These are phyloP conservation scores for Symbiodinium natans DNA, from an alignment of 73 alveolate species.

Conservation along the genomic window DNA sequence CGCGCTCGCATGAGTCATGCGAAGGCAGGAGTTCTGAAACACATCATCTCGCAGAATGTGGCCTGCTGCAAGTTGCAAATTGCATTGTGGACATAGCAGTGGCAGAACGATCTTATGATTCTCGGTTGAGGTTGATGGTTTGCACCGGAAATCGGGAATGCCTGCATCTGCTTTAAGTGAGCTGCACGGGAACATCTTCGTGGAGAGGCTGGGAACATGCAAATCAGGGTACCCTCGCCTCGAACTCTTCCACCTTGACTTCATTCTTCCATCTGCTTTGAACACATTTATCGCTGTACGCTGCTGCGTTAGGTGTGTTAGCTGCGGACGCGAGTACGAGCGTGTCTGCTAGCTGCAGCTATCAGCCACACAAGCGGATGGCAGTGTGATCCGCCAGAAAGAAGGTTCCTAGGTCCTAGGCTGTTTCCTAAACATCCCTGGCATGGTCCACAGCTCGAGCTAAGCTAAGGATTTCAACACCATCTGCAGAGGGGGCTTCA, in stretches of 20 bases:
- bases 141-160: conserved; percentile 72
- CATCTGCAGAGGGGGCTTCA: conserved; percentile 76
- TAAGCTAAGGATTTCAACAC: conserved; percentile 16
- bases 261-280: neutral
- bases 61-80: neutral
- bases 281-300: no score
- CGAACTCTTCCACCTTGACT: neutral
- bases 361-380: neutral
- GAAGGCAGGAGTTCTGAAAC: conserved; percentile 15
- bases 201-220: conserved; percentile 19
- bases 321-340: neutral
- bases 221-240: neutral
- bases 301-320: neutral
- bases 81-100: no score
- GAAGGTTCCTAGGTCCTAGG: neutral
- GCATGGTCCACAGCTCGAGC: neutral
- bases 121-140: conserved; percentile 20
- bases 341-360: neutral
- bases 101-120: neutral
- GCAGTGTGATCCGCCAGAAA: neutral
- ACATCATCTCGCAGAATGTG: conserved; percentile 52
- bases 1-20: neutral
- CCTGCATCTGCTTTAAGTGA: conserved; percentile 39
- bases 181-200: conserved; percentile 81
- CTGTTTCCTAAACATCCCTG: no score